Evolutionary conservation across 2,329 filamentous ascomycete species (phyloP), one percentile per base, ranked within the genome.

Genomic region (Colletotrichum melonis): DNA sequence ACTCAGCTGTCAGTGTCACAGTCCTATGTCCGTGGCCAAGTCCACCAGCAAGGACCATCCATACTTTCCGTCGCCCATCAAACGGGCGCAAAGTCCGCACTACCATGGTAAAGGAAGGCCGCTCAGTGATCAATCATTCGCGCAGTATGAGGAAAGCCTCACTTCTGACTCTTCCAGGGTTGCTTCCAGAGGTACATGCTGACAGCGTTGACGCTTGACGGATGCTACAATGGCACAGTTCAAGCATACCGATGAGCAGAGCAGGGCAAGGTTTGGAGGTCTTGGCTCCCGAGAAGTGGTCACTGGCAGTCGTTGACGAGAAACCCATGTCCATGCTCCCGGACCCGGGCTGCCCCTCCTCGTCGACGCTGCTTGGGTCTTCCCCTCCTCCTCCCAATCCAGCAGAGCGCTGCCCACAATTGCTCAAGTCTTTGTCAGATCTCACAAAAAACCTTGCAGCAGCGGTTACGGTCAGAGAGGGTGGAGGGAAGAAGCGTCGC

Each of bases 251-350:
- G 52, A 63, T 11, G 28, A 58, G 38, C 38, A 42, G 38, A 35
- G 69, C 16, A 64, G 30, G 24, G 38, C 35, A 30, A 38, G 19
- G 52, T 54, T 54, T 19, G 38, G 26, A 35, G 26, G 35, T 46
- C 65, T 68, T 69, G 59, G 54, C 69, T 59, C 52, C 30, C 54
- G 69, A 69, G 54, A 59, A 42, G 54, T 16, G 52, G 65, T 63
- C 65, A 58, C 65, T 54, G 58, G 57, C 59, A 46, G 22, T 28
- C 30, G 54, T 63, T 72, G 69, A 63, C 59, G 38, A 52, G 62
- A 72, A 54, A 72, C 22, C 69, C 69, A 72, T 64, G 66, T 64
- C 69, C 69, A 64, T 72, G 69, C 30, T 60, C 42, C 69, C 35
- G 65, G 58, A 63, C 65, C 58, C 52, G 54, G 69, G 54, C 54